Evolutionary conservation across 192 early-diverging fungal genomes (phyloP).

Genomic region (Podila epicladia): DNA sequence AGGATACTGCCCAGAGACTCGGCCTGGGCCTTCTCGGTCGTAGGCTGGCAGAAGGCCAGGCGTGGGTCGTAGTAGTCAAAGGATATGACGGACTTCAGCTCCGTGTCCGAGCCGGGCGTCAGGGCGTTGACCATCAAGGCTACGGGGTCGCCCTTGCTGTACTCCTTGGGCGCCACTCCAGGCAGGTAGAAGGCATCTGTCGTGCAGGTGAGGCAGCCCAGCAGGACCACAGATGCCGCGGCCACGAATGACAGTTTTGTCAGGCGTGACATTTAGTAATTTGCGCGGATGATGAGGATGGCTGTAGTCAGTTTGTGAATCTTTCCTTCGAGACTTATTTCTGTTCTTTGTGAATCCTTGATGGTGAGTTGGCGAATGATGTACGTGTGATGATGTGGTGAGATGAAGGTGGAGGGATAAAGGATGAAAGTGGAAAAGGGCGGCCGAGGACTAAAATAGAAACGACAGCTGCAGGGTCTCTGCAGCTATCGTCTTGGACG

Average conservation of each 20-base stretch:
- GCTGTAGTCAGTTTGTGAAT: neutral
- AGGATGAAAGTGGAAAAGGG: too few relatives aligned
- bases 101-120: constrained; percentile 70
- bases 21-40: constrained; percentile 60
- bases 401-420: too few relatives aligned
- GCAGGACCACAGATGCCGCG: neutral
- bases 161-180: constrained; percentile 93
- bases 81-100: constrained; percentile 79
- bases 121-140: constrained; percentile 90
- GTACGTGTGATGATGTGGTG: too few relatives aligned
- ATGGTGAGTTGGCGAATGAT: too few relatives aligned
- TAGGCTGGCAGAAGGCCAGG: constrained; percentile 88
- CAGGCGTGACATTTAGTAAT: neutral
- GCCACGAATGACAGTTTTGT: constrained; percentile 2
- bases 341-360: too few relatives aligned
- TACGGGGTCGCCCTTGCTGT: constrained; percentile 73
- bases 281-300: neutral
- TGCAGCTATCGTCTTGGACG: too few relatives aligned
- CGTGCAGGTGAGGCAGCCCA: neutral
- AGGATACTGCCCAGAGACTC: constrained; percentile 93
- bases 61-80: constrained; percentile 89
- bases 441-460: too few relatives aligned
- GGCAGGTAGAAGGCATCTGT: constrained; percentile 87
- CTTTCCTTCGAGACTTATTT: too few relatives aligned
- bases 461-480: too few relatives aligned